A percentile compares a stretch with the other conserved stretches of the same genome.
Evolutionary conservation across 805 yeast species (phyloP).

Genomic region (Candida glaebosa): DNA sequence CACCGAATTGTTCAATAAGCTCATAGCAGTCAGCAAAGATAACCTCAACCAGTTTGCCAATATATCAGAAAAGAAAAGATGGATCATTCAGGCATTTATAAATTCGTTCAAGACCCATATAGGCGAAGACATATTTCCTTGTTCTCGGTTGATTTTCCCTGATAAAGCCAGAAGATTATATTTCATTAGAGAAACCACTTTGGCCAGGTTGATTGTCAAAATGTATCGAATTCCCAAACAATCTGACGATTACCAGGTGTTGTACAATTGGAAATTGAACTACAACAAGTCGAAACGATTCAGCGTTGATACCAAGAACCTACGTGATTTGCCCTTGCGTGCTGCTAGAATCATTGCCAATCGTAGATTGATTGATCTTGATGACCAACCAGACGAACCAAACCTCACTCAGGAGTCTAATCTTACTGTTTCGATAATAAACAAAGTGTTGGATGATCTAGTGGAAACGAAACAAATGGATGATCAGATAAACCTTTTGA

Average conservation of each 20-base stretch:
- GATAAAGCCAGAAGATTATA: slow-evolving; percentile 60
- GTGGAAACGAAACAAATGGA: slow-evolving; percentile 20
- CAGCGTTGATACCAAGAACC: slow-evolving; percentile 42
- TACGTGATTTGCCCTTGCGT: slow-evolving; percentile 46
- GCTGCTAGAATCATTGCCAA: slow-evolving; percentile 46
- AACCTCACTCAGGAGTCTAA: not conserved
- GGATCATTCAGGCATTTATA: slow-evolving; percentile 27
- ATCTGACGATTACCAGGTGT: slow-evolving; percentile 53
- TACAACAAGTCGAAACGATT: slow-evolving; percentile 29
- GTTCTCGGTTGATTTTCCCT: slow-evolving; percentile 59
- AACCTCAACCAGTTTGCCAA: slow-evolving; percentile 17
- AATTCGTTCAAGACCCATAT: slow-evolving; percentile 32
- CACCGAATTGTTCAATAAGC: slow-evolving; percentile 37
- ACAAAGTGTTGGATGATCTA: slow-evolving; percentile 26
- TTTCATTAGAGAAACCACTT: slow-evolving; percentile 58
- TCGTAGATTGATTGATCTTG: slow-evolving; percentile 39
- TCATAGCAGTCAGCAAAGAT: slow-evolving; percentile 29
- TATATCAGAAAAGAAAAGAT: slow-evolving; percentile 22
- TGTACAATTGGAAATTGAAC: slow-evolving; percentile 34
- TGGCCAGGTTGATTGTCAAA: slow-evolving; percentile 47
- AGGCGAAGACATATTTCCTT: slow-evolving; percentile 58
- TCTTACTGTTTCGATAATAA: slow-evolving; percentile 26
- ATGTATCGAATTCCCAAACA: slow-evolving; percentile 57
- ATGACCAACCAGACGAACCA: slow-evolving; percentile 29
- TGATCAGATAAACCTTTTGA: slow-evolving; percentile 44